These are phyloP conservation scores for Penicillium hesseltinei DNA, from an alignment of 2,329 filamentous ascomycete genomes.

Conservation along the genomic window DNA sequence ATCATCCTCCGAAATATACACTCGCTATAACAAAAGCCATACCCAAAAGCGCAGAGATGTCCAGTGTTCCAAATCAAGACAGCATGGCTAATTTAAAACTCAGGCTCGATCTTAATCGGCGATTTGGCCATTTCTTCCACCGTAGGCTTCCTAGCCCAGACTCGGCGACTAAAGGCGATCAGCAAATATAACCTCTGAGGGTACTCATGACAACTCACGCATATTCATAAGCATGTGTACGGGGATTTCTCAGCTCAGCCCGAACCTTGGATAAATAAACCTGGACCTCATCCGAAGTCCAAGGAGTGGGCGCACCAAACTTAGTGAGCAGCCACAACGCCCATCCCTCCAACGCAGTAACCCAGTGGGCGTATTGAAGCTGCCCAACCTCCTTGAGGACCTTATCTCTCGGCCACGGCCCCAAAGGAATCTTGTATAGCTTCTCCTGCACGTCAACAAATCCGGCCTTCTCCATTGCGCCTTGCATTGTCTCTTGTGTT, in stretches of 20 bases:
- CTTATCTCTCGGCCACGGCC: conserved; percentile 31
- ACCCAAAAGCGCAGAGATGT: not conserved
- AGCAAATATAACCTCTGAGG: not conserved
- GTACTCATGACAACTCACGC: not conserved
- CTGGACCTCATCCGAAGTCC: conserved; percentile 21
- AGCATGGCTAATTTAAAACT: not conserved
- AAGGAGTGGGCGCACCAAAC: conserved; percentile 23
- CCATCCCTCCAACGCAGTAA: conserved; percentile 28
- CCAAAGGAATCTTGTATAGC: conserved; percentile 29
- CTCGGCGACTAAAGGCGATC: not conserved
- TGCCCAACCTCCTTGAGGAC: conserved; percentile 41
- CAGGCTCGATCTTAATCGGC: not conserved
- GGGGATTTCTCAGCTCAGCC: conserved; percentile 4
- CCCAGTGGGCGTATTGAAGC: conserved; percentile 30
- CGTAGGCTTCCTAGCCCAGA: conserved; percentile 8
- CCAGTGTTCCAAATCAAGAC: not conserved
- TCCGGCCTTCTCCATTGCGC: conserved; percentile 27
- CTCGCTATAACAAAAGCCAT: not conserved
- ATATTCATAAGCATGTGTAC: conserved; percentile 2
- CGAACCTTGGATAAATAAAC: conserved; percentile 1
- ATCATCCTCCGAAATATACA: not conserved
- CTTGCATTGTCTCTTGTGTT: conserved; percentile 26
- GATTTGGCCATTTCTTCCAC: not conserved
- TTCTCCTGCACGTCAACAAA: conserved; percentile 34
- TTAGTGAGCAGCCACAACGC: conserved; percentile 31